phyloP scores from a whole-genome alignment of 331 rosid species.

The Rhamnella rubrinervis region DNA sequence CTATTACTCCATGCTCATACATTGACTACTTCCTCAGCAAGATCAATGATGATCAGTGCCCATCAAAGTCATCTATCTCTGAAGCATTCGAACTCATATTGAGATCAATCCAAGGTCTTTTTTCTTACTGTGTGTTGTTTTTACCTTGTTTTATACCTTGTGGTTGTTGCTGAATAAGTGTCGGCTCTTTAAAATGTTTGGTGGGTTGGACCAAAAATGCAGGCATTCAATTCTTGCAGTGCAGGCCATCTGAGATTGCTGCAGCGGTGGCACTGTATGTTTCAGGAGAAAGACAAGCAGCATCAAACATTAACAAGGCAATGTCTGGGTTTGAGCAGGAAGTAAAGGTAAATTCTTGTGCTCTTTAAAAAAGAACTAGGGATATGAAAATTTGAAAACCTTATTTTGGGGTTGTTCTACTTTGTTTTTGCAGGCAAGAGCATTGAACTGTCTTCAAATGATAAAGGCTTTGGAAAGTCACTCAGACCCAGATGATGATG shows the following conservation, averaged over 20 bases:
- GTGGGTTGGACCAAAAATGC: conserved; percentile 42
- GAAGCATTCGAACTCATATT: conserved; percentile 52
- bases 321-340: conserved; percentile 42
- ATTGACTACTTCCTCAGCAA: conserved; percentile 59
- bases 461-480: conserved; percentile 25
- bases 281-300: conserved; percentile 40
- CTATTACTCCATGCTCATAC: conserved; percentile 62
- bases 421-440: conserved; percentile 56
- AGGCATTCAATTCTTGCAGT: conserved; percentile 84
- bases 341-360: conserved; percentile 52
- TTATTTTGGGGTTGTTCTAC: conserved; percentile 2
- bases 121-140: conserved; percentile 16
- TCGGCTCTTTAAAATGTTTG: conserved; percentile 16
- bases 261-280: conserved; percentile 69
- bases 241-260: conserved; percentile 80
- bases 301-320: conserved; percentile 40
- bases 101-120: conserved; percentile 48
- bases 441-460: conserved; percentile 67
- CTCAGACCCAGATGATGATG: too few species aligned
- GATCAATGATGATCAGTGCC: conserved; percentile 35
- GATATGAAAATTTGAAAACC: neutral
- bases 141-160: conserved; percentile 14
- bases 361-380: neutral
- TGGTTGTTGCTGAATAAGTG: conserved; percentile 38
- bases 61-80: conserved; percentile 22